These are phyloP conservation scores for Daedaleopsis nitida DNA, from an alignment of 768 basidiomycete genomes.

Conservation along the genomic window DNA sequence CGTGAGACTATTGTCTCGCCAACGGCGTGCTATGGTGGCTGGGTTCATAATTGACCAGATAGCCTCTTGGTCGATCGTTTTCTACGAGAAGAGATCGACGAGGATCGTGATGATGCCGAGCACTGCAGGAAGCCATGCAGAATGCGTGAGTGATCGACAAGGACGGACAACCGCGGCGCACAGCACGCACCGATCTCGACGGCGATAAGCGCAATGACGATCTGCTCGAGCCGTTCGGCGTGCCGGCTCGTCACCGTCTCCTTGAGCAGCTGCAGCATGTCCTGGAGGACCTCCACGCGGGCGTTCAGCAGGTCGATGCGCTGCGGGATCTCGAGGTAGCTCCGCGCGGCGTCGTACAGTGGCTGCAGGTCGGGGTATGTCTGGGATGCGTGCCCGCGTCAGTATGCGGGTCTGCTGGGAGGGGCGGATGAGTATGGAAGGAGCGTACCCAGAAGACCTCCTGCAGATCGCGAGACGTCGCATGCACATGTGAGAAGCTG, in stretches of 20 bases:
- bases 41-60: neutral
- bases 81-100: constrained; percentile 62
- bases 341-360: constrained; percentile 89
- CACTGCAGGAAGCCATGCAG: constrained; percentile 45
- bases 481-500: neutral
- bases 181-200: constrained; percentile 73
- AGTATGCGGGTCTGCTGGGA: neutral
- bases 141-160: neutral
- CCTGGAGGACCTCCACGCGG: constrained; percentile 93
- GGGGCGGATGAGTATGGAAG: neutral
- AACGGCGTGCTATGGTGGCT: no score
- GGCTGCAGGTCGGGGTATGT: constrained; percentile 95
- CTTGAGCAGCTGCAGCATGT: constrained; percentile 94
- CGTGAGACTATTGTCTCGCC: no score
- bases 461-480: constrained; percentile 44
- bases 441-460: constrained; percentile 89
- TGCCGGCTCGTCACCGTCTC: constrained; percentile 92
- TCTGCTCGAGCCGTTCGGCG: constrained; percentile 88
- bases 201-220: constrained; percentile 88
- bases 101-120: constrained; percentile 90
- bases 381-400: constrained; percentile 38
- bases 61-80: neutral
- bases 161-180: no score
- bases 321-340: constrained; percentile 94
- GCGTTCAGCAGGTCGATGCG: constrained; percentile 91